A percentile compares a stretch with the other conserved stretches of the same genome.
phyloP scores from a whole-genome alignment of 495 filamentous ascomycete genomes.

The Aspergillus conjunctus region DNA sequence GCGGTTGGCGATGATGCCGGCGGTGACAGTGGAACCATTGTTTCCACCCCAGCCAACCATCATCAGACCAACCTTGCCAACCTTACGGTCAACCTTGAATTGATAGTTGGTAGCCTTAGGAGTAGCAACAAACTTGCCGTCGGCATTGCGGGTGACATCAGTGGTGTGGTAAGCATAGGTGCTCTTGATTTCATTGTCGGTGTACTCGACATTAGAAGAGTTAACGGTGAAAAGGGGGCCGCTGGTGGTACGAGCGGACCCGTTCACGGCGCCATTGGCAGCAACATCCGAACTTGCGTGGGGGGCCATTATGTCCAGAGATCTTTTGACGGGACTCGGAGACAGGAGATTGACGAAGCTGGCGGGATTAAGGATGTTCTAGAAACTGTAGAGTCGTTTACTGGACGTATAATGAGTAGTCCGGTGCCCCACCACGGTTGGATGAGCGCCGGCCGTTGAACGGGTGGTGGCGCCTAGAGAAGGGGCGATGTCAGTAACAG shows the following conservation, averaged over 20 bases:
- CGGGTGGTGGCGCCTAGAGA: conserved; percentile 83
- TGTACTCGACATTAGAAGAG: conserved; percentile 92
- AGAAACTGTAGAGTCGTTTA: conserved; percentile 33
- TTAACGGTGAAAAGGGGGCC: conserved; percentile 77
- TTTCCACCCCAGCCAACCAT: conserved; percentile 98
- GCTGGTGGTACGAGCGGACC: conserved; percentile 55
- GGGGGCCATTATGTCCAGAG: conserved; percentile 75
- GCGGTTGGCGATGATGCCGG: conserved; percentile 95
- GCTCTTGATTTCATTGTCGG: conserved; percentile 82
- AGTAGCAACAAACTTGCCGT: conserved; percentile 79
- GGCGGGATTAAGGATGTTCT: conserved; percentile 20
- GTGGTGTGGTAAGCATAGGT: conserved; percentile 98
- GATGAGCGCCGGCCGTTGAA: conserved; percentile 97
- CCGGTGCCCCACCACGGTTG: conserved; percentile 83
- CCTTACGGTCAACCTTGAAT: conserved; percentile 95
- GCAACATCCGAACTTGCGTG: conserved; percentile 71
- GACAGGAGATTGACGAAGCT: conserved; percentile 23
- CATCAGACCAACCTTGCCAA: conserved; percentile 95
- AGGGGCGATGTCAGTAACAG: conserved; percentile 25
- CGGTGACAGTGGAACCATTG: conserved; percentile 96
- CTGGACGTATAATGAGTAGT: conserved; percentile 69
- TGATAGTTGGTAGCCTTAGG: conserved; percentile 91
- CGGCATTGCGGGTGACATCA: conserved; percentile 66
- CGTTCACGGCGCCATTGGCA: conserved; percentile 72
- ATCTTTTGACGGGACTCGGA: conserved; percentile 29